Evolutionary conservation across 352 stramenopile genomes (phyloP).

Genomic region (Globisporangium irregulare): DNA sequence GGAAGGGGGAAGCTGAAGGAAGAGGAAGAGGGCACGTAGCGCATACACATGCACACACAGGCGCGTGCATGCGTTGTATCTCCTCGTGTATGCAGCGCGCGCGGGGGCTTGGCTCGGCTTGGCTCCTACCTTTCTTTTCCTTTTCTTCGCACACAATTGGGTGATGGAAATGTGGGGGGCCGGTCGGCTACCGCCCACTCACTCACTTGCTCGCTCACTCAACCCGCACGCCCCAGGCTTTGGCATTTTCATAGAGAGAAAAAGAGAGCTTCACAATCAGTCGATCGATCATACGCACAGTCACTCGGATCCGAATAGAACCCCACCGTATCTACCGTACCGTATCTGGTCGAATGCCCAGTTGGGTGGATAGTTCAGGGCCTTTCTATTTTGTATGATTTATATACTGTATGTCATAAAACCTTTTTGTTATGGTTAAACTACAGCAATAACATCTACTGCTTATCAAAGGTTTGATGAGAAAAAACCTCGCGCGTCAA

Average conservation of each 20-base stretch:
- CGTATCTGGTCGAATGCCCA: not conserved
- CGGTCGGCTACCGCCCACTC: not conserved
- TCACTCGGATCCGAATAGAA: constrained; percentile 1
- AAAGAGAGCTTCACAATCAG: not conserved
- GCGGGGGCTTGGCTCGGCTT: no score
- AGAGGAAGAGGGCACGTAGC: not conserved
- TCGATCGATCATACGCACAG: constrained; percentile 5
- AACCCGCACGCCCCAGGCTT: not conserved
- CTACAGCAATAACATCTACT: not conserved
- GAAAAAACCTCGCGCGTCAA: constrained; percentile 9
- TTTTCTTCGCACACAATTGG: constrained; percentile 12
- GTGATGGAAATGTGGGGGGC: constrained; percentile 7
- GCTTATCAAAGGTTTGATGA: not conserved
- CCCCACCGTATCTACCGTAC: not conserved
- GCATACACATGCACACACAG: not conserved
- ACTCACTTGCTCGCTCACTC: not conserved
- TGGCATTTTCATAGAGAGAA: not conserved
- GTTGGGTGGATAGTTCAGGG: not conserved
- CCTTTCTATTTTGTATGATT: not conserved
- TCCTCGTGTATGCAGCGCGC: not conserved
- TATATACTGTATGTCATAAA: not conserved
- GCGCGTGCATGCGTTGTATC: not conserved
- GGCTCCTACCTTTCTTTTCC: constrained; percentile 11
- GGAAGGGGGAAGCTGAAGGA: not conserved
- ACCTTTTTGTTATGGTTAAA: not conserved